Evolutionary conservation across 495 filamentous ascomycete genomes (phyloP), one percentile per base, ranked within the genome.

Genomic region (Neurospora hispaniola): DNA sequence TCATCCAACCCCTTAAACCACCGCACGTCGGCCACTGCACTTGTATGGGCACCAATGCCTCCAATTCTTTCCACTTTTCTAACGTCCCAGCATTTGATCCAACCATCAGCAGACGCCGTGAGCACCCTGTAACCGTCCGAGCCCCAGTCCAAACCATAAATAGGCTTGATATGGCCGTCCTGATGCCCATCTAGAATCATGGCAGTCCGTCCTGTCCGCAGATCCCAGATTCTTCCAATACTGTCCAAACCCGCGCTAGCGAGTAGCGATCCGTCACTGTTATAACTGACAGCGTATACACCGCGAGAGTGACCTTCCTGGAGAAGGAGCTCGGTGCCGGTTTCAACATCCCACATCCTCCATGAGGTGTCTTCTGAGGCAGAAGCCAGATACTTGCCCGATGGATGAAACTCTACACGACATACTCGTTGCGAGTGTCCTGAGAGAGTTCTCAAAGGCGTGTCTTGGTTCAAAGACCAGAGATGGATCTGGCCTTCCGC

Each of bases 31-130:
- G 94, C 93, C 8, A 99, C 95, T 16, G 95, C 90, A 70, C 93
- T 94, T 71, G 90, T 92, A 82, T 99, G 95, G 2, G 96, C 96
- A 12, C 94, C 96, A 69, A 99, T 91, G 1, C 90, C 91, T 11
- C 92, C 95, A 0, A 87, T 89, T 73, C 90, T 90, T 75, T 90
- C 88, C 68, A 98, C 94, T 79, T 94, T 93, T 3, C 96, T 89
- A 68, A 98, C 84, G 79, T 99, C 96, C 96, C 96, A 99, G 83
- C 94, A 97, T 80, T 98, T 98, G 71, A 96, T 90, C 88, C 94
- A 97, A 6, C 95, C 96, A 78, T 99, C 96, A 2, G 89, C 94
- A n/a, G 92, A 94, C 2, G 94, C 94, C 8, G 93, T 92, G 7
- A 98, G 84, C 18, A 98, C 89, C 9, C 96, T 89, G 79, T 97